Percentiles rank a stretch among this genome's conserved stretches.
Conservation (phyloP, 371 early-diverging fungal species). For the Mortierella sp. region DNA sequence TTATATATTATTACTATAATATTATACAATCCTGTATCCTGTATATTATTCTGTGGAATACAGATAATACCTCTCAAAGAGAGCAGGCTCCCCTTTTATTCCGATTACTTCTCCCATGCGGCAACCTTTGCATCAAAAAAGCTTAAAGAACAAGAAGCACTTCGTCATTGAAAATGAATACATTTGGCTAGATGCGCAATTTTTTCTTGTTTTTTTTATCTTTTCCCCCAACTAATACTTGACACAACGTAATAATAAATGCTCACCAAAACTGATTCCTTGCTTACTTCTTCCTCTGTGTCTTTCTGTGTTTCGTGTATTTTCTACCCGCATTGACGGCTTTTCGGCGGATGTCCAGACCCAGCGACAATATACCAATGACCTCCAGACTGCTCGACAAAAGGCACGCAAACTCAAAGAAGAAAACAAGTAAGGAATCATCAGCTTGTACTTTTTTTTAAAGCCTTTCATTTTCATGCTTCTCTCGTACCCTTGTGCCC, state of each 20-base stretch:
- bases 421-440: slow-evolving; percentile 47
- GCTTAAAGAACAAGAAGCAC: no score
- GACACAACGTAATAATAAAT: no score
- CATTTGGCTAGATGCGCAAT: no score
- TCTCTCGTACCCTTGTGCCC: neutral
- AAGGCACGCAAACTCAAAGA: slow-evolving; percentile 48
- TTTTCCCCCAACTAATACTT: no score
- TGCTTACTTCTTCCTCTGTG: neutral
- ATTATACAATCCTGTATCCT: no score
- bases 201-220: no score
- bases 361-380: slow-evolving; percentile 50
- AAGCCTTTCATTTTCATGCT: neutral
- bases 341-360: slow-evolving; percentile 14
- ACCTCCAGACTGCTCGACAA: slow-evolving; percentile 41
- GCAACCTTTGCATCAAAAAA: neutral
- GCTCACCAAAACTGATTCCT: no score
- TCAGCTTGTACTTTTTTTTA: neutral
- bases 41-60: no score
- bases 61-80: neutral
- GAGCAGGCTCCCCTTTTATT: neutral
- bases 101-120: neutral
- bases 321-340: neutral
- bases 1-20: neutral
- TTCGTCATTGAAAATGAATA: no score
- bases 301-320: neutral